A percentile compares a stretch with the other conserved stretches of the same genome.
Evolutionary conservation across 1,139 yeast genomes (phyloP).

Genomic region (Blastobotrys apis): DNA sequence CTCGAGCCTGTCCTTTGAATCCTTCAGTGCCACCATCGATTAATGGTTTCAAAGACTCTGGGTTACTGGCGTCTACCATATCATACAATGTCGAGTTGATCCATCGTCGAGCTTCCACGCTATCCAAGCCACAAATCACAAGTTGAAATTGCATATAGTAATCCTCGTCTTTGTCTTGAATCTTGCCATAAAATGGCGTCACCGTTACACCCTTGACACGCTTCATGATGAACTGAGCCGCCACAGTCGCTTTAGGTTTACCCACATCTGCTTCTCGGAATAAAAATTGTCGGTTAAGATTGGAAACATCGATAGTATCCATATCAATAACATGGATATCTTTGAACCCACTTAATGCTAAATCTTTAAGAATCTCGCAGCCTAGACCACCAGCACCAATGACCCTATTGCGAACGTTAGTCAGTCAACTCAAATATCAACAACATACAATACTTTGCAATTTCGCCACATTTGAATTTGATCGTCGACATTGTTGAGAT

Average conservation of each 20-base stretch:
- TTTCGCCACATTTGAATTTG: constrained; percentile 29
- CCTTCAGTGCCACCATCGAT: constrained; percentile 98
- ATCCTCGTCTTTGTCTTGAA: constrained; percentile 64
- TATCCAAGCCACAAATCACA: constrained; percentile 84
- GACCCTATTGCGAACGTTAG: constrained; percentile 24
- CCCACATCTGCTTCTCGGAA: constrained; percentile 76
- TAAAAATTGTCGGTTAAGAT: constrained; percentile 84
- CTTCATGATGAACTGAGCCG: constrained; percentile 56
- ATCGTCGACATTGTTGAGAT: constrained; percentile 33
- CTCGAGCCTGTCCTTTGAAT: constrained; percentile 85
- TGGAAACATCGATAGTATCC: constrained; percentile 92
- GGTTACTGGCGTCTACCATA: constrained; percentile 51
- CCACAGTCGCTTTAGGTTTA: constrained; percentile 71
- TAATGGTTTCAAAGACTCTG: constrained; percentile 64
- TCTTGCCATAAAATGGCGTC: constrained; percentile 56
- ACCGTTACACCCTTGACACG: constrained; percentile 49
- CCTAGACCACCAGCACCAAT: constrained; percentile 97
- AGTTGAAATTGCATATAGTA: constrained; percentile 69
- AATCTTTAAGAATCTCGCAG: constrained; percentile 82
- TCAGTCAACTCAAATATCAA: not conserved
- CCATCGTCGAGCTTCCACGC: constrained; percentile 90
- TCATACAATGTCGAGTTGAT: constrained; percentile 71
- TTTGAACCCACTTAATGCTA: constrained; percentile 72
- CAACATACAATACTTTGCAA: constrained; percentile 32
- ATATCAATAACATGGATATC: constrained; percentile 82